phyloP scores from a whole-genome alignment of 148 eudicot species.

The Persicaria tinctoria region DNA sequence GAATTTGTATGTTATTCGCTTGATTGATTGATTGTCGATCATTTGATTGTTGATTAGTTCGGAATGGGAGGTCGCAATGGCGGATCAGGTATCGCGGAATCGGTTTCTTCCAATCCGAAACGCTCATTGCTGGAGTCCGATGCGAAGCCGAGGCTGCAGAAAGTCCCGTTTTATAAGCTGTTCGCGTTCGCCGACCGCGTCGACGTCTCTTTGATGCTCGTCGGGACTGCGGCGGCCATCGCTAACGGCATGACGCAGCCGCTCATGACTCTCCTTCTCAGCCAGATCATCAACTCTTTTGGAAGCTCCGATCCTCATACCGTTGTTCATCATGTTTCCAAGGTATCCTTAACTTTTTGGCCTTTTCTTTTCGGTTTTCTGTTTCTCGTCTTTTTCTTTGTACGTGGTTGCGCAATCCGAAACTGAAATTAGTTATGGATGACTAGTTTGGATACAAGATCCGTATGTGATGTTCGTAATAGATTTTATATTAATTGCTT shows the following conservation, averaged over 20 bases:
- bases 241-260: constrained; percentile 65
- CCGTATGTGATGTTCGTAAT: background rate
- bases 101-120: background rate
- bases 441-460: too few relatives aligned
- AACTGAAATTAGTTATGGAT: background rate
- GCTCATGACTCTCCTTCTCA: constrained; percentile 55
- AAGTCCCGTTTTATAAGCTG: constrained; percentile 45
- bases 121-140: background rate
- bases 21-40: background rate
- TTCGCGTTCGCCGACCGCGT: constrained; percentile 41
- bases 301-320: constrained; percentile 27
- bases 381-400: background rate
- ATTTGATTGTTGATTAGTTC: background rate
- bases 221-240: constrained; percentile 41
- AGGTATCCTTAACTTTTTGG: constrained; percentile 33
- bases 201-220: constrained; percentile 46
- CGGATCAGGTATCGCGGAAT: background rate
- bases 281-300: constrained; percentile 52
- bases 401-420: background rate
- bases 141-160: constrained; percentile 18
- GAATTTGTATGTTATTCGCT: background rate
- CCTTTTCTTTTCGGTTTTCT: background rate
- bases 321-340: constrained; percentile 55
- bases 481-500: background rate
- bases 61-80: background rate